Evolutionary conservation across 768 basidiomycete species (phyloP).

Genomic region (Dacryopinax spathularia): DNA sequence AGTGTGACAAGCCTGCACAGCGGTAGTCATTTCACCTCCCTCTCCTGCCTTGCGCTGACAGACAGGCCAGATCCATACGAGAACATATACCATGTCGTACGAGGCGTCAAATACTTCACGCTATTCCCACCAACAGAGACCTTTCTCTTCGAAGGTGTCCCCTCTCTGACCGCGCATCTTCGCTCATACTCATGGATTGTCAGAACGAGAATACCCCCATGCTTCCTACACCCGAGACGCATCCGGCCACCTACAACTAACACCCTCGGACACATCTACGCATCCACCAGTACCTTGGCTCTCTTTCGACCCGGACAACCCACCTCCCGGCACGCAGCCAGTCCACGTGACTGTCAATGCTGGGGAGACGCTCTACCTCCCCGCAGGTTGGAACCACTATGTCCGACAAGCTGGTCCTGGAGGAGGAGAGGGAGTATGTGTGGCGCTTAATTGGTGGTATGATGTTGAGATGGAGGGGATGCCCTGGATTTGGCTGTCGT

Average conservation of each 20-base stretch:
- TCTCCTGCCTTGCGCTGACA: not conserved
- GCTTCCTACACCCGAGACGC: slow-evolving; percentile 41
- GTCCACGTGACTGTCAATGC: slow-evolving; percentile 48
- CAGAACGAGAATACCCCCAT: slow-evolving; percentile 51
- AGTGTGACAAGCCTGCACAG: slow-evolving; percentile 79
- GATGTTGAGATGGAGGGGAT: slow-evolving; percentile 62
- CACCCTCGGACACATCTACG: slow-evolving; percentile 17
- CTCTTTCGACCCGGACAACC: slow-evolving; percentile 49
- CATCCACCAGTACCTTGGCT: slow-evolving; percentile 58
- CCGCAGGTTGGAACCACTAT: slow-evolving; percentile 90
- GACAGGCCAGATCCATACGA: slow-evolving; percentile 62
- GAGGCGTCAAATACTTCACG: slow-evolving; percentile 74
- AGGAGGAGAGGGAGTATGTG: slow-evolving; percentile 26
- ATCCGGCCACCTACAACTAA: slow-evolving; percentile 21
- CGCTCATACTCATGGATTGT: slow-evolving; percentile 1
- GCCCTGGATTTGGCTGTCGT: slow-evolving; percentile 49
- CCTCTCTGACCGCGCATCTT: not conserved
- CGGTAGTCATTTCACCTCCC: slow-evolving; percentile 31
- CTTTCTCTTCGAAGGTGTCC: not conserved
- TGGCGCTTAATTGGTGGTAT: slow-evolving; percentile 84
- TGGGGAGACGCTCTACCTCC: slow-evolving; percentile 77
- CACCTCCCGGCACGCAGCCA: slow-evolving; percentile 41
- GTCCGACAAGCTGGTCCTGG: slow-evolving; percentile 49
- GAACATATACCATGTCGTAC: slow-evolving; percentile 79
- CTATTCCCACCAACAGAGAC: slow-evolving; percentile 73